These are phyloP conservation scores for Teratosphaeria viscida DNA, from an alignment of 2,329 filamentous ascomycete genomes.

Conservation along the genomic window DNA sequence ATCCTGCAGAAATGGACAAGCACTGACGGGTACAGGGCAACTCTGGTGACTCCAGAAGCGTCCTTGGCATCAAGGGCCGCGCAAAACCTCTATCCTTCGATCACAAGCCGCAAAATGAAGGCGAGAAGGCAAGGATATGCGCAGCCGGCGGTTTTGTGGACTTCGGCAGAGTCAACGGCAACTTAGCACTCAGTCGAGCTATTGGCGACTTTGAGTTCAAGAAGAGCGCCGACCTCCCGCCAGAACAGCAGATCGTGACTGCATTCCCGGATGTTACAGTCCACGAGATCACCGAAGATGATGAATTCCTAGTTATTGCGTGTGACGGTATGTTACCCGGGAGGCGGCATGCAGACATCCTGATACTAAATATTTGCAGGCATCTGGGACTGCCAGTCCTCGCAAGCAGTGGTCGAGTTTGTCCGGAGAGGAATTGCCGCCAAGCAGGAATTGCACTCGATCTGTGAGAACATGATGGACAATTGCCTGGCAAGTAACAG, in stretches of 20 bases:
- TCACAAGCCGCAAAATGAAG: conserved; percentile 98
- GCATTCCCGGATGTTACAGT: conserved; percentile 89
- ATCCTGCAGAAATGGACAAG: neutral
- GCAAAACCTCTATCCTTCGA: conserved; percentile 98
- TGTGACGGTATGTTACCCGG: conserved; percentile 65
- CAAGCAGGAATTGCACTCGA: conserved; percentile 87
- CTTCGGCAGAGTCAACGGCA: conserved; percentile 96
- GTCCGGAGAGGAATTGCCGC: conserved; percentile 91
- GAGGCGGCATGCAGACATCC: neutral
- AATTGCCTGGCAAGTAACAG: conserved; percentile 97
- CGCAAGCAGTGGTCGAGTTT: conserved; percentile 93
- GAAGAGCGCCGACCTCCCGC: conserved; percentile 91
- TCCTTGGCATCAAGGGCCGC: conserved; percentile 90
- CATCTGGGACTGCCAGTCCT: conserved; percentile 99
- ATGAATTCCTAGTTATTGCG: conserved; percentile 89
- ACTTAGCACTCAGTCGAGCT: conserved; percentile 88
- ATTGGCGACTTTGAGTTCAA: conserved; percentile 99
- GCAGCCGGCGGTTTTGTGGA: conserved; percentile 96
- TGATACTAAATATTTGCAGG: conserved; percentile 44
- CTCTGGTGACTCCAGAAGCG: conserved; percentile 88
- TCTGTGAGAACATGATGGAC: conserved; percentile 99
- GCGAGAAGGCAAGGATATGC: conserved; percentile 90
- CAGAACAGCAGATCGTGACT: conserved; percentile 98
- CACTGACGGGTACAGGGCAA: conserved; percentile 58
- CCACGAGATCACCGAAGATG: conserved; percentile 83